A percentile compares a stretch with the other conserved stretches of the same genome.
phyloP scores from a whole-genome alignment of 2,329 filamentous ascomycete species.

The Xylaria digitata region DNA sequence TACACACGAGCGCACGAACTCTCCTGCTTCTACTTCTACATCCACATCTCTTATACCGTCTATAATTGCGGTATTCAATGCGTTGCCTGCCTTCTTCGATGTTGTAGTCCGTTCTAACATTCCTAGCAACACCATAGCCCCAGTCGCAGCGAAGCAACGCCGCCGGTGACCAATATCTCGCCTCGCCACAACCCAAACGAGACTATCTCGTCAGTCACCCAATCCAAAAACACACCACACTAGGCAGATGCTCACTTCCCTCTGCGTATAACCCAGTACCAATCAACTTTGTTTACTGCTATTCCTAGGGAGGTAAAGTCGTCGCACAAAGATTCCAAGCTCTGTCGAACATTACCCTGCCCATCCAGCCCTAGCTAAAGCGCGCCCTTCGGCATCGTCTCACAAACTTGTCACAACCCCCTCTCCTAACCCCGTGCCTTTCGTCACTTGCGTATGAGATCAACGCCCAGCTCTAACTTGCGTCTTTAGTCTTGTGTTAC shows the following conservation, averaged over 20 bases:
- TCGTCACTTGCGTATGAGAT: background rate
- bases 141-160: background rate
- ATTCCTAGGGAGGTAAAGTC: conserved; percentile 7
- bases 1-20: background rate
- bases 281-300: background rate
- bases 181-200: background rate
- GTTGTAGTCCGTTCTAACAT: background rate
- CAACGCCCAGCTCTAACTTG: background rate
- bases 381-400: background rate
- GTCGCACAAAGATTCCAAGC: background rate
- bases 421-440: background rate
- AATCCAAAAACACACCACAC: background rate
- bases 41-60: background rate
- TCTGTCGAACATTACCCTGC: no score
- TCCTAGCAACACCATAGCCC: background rate
- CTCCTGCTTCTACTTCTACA: background rate
- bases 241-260: background rate
- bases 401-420: background rate
- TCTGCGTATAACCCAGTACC: background rate
- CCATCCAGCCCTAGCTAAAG: background rate
- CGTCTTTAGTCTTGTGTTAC: background rate
- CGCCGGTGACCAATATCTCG: background rate
- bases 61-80: background rate
- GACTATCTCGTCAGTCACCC: background rate
- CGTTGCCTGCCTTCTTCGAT: background rate